Base-by-base conservation (phyloP, 2,329 filamentous ascomycete genomes). In the Stagonosporopsis rhizophila region DNA sequence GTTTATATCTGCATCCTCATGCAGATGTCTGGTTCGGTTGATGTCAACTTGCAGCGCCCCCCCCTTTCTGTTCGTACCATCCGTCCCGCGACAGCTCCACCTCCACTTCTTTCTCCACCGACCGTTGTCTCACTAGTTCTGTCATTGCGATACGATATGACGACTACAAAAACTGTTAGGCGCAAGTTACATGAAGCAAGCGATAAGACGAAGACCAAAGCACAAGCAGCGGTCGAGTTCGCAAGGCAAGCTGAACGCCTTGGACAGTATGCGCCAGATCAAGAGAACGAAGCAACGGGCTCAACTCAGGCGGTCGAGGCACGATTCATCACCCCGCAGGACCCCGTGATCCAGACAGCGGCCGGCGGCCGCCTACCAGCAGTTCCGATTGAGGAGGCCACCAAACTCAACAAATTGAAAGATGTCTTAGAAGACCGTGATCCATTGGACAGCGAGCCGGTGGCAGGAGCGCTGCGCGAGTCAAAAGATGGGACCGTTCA, bases 261-360 rank as follows among this genome's bases (percentile, higher is more conserved):
- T 2, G 79, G 74, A 2, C 76, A 78, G 37, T 77, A 78, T 57
- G 71, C 70, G 6, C 68, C 72, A 6, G 59, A 67, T 40, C 76
- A 81, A 56, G 78, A 81, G 51, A 64, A 75, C 45, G 72, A 77
- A 12, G 56, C 65, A 4, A 79, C 74, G 5, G 79, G 78, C 46
- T 79, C 80, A 4, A 81, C 86, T 14, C 79, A 80, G 56, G 87
- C 88, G 1, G 78, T 87, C 44, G 81, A 88, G 68, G 88, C 89
- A 27, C 82, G 75, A 47, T 83, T 83, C 65, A 69, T 84, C 48
- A 93, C 90, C 0, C 83, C 88, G 0, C 85, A 88, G 44, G 89
- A 93, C 71, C 85, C 89, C 0, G 85, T 92, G 15, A 85, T 93
- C 41, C 79, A 87, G 49, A 91, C 89, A 1, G 82, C 83, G 14